Evolutionary conservation across 805 yeast species (phyloP).

Genomic region (Wickerhamiella hasegawae): DNA sequence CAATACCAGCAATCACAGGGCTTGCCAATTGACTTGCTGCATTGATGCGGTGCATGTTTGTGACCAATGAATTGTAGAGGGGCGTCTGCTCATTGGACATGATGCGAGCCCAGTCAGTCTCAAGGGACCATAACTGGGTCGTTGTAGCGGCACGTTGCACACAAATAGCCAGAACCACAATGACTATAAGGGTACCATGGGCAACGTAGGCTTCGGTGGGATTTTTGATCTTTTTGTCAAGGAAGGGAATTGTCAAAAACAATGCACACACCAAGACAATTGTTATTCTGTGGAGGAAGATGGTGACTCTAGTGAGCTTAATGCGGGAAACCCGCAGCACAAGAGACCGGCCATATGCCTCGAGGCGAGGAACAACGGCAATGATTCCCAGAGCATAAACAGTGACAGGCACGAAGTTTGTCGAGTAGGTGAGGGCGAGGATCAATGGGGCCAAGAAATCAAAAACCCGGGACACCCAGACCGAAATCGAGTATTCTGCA

Average conservation of each 20-base stretch:
- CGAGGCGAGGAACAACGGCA: constrained; percentile 1
- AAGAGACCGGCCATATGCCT: constrained; percentile 1
- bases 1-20: constrained; percentile 8
- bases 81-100: constrained; percentile 14
- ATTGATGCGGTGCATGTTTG: constrained; percentile 7
- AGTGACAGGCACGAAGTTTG: constrained; percentile 8
- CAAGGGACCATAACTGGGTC: constrained; percentile 5
- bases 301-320: constrained; percentile 1
- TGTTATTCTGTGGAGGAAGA: constrained; percentile 1
- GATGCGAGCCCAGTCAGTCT: constrained; percentile 15
- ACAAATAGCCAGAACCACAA: neutral
- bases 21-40: constrained; percentile 5
- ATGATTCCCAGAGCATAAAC: constrained; percentile 7
- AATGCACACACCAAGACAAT: neutral
- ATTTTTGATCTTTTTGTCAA: neutral
- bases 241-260: neutral
- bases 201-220: neutral
- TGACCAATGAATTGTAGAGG: constrained; percentile 7
- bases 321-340: constrained; percentile 2
- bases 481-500: constrained; percentile 7
- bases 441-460: constrained; percentile 10
- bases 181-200: neutral
- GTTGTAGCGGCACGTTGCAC: constrained; percentile 2
- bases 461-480: constrained; percentile 7
- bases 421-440: constrained; percentile 6